phyloP scores from a whole-genome alignment of 345 rosid genomes.

The Brassica nigra region DNA sequence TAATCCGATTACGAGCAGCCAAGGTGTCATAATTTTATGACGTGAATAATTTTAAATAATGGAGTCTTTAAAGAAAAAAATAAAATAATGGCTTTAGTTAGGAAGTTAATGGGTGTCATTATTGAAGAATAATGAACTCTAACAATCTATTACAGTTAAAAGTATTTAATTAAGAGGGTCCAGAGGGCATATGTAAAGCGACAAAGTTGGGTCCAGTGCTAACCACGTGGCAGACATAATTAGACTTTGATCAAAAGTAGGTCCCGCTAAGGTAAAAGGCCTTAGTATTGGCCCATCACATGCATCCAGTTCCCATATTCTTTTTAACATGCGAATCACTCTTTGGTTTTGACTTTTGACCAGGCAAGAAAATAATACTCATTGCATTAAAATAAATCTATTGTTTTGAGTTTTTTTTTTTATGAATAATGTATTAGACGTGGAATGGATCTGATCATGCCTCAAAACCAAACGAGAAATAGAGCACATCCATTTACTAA shows the following conservation, averaged over 20 bases:
- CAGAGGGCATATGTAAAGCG: slow-evolving; percentile 34
- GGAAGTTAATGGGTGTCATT: slow-evolving; percentile 35
- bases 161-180: slow-evolving; percentile 17
- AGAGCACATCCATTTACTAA: neutral
- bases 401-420: neutral
- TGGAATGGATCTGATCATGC: neutral
- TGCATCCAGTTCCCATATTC: slow-evolving; percentile 28
- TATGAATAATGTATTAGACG: too few species aligned
- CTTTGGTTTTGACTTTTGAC: slow-evolving; percentile 10
- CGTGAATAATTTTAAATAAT: slow-evolving; percentile 21
- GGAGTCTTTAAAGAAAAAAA: neutral
- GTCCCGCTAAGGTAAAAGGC: slow-evolving; percentile 30
- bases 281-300: slow-evolving; percentile 34
- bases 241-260: slow-evolving; percentile 30
- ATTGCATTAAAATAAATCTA: neutral
- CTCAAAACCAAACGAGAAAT: neutral
- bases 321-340: slow-evolving; percentile 17
- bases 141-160: slow-evolving; percentile 11
- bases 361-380: neutral
- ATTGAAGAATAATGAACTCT: slow-evolving; percentile 34
- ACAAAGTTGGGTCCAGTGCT: slow-evolving; percentile 27
- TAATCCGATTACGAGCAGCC: slow-evolving; percentile 19
- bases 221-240: slow-evolving; percentile 41
- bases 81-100: slow-evolving; percentile 13
- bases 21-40: slow-evolving; percentile 9